Evolutionary conservation across 345 rosid genomes (phyloP).

Genomic region (Eucalyptus erythrocorys): DNA sequence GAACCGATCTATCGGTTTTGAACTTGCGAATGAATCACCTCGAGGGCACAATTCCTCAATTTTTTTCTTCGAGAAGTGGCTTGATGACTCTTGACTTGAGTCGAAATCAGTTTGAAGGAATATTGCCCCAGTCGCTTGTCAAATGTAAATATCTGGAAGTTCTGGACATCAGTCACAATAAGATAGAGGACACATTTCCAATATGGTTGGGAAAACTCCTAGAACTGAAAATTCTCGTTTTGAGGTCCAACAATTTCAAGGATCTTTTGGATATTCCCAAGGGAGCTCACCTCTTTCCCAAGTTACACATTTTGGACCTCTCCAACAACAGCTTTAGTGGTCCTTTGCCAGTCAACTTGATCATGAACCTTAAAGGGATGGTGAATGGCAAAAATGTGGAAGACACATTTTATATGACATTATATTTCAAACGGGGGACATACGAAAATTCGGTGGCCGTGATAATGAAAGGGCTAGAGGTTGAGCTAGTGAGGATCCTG

Average conservation of each 20-base stretch:
- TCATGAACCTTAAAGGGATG: background rate
- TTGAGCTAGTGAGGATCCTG: background rate
- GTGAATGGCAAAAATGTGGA: background rate
- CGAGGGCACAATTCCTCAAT: background rate
- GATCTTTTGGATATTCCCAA: background rate
- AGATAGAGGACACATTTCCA: background rate
- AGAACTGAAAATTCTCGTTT: background rate
- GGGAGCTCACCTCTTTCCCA: background rate
- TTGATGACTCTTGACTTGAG: background rate
- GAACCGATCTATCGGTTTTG: background rate
- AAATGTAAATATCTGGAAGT: background rate
- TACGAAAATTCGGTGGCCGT: background rate
- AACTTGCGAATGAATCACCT: background rate
- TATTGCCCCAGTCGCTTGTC: background rate
- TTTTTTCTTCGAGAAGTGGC: background rate
- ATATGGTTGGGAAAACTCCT: background rate
- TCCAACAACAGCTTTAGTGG: background rate
- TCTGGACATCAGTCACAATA: background rate
- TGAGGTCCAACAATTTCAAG: background rate
- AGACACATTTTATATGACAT: no score
- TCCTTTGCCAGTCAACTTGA: background rate
- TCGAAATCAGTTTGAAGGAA: background rate
- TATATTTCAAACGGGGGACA: fast-evolving
- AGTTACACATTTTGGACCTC: background rate
- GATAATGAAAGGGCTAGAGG: background rate